Evolutionary conservation across 1,284 basidiomycete species (phyloP), one percentile per base, ranked within the genome.

Genomic region (Malassezia sp.): DNA sequence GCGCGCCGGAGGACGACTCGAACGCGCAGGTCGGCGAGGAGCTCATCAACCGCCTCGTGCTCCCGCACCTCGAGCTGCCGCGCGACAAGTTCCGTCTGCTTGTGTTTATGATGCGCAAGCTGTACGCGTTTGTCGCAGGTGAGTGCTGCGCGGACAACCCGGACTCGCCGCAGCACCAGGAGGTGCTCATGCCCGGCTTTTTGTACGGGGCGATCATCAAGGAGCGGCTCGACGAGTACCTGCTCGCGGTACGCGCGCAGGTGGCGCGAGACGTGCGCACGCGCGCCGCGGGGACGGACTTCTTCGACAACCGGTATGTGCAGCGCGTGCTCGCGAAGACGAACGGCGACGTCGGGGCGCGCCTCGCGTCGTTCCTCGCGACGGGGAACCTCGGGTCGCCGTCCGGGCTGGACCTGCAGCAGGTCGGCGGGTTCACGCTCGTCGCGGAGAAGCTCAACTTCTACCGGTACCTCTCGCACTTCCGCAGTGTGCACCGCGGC

Each of bases 381-480:
- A 97, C 93, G 2, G 93, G 93, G 38, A 97, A 97, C 71, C 76
- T 99, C 21, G 79, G 90, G 37, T 95, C 93, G 6, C 88, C 87
- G 0, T 84, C 87, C 0, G 93, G 93, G 53, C 81, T 99, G 44
- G 93, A 97, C 73, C 75, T 99, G 15, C 91, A 97, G 71, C 93
- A 99, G 73, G 84, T 88, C 0, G 84, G 86, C 14, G 93, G 93
- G 36, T 97, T 93, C 74, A 96, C 93, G 4, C 91, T 99, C 61
- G 85, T 97, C 35, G 93, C 91, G 2, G 93, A 99, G 74, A 97
- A 97, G 74, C 78, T 99, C 56, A 99, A 99, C 73, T 99, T 91
- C 80, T 84, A 85, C 67, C 87, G 93, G 37, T 99, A 96, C 73
- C 88, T 99, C 70, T 85, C 85, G 62, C 93, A 99, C 74, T 99